These are phyloP conservation scores for Acanthamoeba triangularis DNA, from an alignment of 208 protist genomes.

Conservation along the genomic window DNA sequence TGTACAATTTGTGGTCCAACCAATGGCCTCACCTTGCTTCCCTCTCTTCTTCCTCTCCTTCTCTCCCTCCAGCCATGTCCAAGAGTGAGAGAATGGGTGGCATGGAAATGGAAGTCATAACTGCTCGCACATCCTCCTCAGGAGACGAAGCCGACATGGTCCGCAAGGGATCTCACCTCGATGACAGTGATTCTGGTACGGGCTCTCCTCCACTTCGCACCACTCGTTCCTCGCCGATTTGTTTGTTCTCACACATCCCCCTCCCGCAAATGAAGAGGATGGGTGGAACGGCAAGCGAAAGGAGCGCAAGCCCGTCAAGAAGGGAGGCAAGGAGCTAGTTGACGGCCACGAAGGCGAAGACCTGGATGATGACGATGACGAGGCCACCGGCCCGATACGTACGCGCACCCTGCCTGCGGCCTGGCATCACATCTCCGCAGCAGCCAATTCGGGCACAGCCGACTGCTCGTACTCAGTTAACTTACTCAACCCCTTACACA, in stretches of 20 bases:
- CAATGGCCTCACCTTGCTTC: background rate
- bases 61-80: background rate
- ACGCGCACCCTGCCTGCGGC: background rate
- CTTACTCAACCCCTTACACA: background rate
- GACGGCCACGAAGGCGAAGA: background rate
- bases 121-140: constrained; percentile 6
- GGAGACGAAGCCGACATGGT: constrained; percentile 1
- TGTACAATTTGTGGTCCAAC: background rate
- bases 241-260: too few relatives aligned
- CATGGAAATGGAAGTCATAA: constrained; percentile 56
- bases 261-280: background rate
- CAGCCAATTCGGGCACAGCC: too few relatives aligned
- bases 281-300: background rate
- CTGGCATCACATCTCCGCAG: too few relatives aligned
- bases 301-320: constrained; percentile 30
- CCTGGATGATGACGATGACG: background rate
- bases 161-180: background rate
- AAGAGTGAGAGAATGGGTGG: background rate
- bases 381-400: background rate
- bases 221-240: too few relatives aligned
- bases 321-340: constrained; percentile 1
- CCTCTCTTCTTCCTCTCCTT: background rate
- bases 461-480: too few relatives aligned
- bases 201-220: too few relatives aligned
- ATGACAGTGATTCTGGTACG: constrained; percentile 15